phyloP scores from a whole-genome alignment of 2,329 filamentous ascomycete genomes.

The Epichloe hybrida region DNA sequence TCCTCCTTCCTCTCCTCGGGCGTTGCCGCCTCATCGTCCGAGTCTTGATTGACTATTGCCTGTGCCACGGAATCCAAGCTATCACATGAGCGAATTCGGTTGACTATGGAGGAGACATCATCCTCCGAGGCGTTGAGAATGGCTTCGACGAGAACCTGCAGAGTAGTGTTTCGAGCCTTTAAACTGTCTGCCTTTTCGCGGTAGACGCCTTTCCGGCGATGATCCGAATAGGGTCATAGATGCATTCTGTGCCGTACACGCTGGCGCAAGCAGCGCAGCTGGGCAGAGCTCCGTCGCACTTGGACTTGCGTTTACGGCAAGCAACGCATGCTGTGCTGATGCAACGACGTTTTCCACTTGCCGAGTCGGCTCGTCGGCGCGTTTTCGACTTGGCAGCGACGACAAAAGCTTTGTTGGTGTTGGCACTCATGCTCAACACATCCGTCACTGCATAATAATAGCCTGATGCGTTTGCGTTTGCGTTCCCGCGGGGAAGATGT shows the following conservation, averaged over 20 bases:
- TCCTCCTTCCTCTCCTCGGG: conserved; percentile 26
- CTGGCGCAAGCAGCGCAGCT: conserved; percentile 93
- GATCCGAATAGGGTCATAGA: conserved; percentile 94
- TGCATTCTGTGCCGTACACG: conserved; percentile 79
- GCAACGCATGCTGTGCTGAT: conserved; percentile 78
- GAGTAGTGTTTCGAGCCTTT: conserved; percentile 73
- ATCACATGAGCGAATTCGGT: conserved; percentile 77
- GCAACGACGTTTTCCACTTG: conserved; percentile 55
- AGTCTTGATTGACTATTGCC: conserved; percentile 33
- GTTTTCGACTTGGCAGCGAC: conserved; percentile 32
- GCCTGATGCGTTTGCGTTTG: background rate
- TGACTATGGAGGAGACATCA: conserved; percentile 68
- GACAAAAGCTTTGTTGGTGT: conserved; percentile 6
- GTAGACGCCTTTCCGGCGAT: conserved; percentile 92
- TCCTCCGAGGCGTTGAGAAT: conserved; percentile 86
- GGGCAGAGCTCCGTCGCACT: conserved; percentile 84
- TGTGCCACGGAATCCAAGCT: conserved; percentile 44
- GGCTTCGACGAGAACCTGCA: conserved; percentile 86
- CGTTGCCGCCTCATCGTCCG: conserved; percentile 8
- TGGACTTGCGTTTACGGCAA: conserved; percentile 66
- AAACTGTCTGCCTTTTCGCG: conserved; percentile 83
- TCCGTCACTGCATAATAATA: background rate
- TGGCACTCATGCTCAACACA: background rate
- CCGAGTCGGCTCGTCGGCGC: conserved; percentile 33
- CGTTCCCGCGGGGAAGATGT: background rate